Base-by-base conservation (phyloP, 805 yeast genomes). In the Candida sithepensis region DNA sequence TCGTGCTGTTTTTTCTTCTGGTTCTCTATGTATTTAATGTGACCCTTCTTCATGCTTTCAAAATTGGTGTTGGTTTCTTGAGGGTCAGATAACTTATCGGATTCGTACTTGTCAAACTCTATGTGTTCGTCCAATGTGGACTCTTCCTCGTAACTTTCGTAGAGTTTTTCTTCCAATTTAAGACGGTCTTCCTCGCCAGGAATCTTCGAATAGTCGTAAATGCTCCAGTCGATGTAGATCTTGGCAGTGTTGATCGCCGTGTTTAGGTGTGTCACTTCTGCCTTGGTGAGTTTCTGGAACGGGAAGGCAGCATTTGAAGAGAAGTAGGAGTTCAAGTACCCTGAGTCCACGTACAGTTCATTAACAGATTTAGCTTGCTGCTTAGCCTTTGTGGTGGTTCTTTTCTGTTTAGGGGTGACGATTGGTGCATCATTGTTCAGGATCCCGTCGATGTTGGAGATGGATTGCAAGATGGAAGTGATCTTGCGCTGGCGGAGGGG, bases 211-310 rank as follows among this genome's bases (percentile, higher is more conserved):
- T 76, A 82, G 5, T 68, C 61, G 6, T 72, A 75, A 19, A 77
- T 69, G 14, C 84, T 75, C 89, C 90, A 84, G 54, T 83, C 87
- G 38, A 79, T 68, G 20, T 64, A 61, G 2, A 78, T 70, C 18
- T 66, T 66, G 0, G 82, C 67, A 2, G 60, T 60, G 48, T 76
- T 73, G 59, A 84, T 80, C 52, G 77, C 71, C n/a, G 63, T 64
- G 42, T 66, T 68, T 0, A 59, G 39, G 37, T 42, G 46, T 1
- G 51, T 19, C 6, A 39, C 32, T 24, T 58, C 46, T 5, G 23
- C 21, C 8, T 44, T 45, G 1, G 41, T 36, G 1, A 61, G 44
- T 13, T 45, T 45, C 13, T 34, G 39, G 3, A 43, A 28, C 1
- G 44, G 54, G 5, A 58, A 41, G 2, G 46, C 16, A 13, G 59